phyloP scores from a whole-genome alignment of 2,329 filamentous ascomycete genomes.

The Colletotrichum ledebouriae region DNA sequence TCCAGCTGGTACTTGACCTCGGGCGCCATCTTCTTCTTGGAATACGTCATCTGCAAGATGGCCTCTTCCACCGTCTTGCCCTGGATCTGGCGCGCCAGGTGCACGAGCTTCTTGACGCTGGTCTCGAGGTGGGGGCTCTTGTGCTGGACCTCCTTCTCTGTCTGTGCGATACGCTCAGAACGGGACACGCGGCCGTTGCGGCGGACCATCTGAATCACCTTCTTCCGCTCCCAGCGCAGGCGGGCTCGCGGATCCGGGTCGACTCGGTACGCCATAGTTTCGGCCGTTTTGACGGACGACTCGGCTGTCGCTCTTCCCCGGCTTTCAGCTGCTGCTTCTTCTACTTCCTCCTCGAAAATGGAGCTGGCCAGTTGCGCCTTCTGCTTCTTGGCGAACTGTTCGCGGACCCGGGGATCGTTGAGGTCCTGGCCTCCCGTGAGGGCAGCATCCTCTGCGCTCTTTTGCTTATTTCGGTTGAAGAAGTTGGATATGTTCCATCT shows the following conservation, averaged over 20 bases:
- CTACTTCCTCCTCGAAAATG: constrained; percentile 73
- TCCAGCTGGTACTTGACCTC: constrained; percentile 86
- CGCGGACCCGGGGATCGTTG: constrained; percentile 58
- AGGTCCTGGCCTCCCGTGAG: constrained; percentile 54
- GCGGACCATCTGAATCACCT: constrained; percentile 82
- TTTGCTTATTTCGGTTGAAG: constrained; percentile 48
- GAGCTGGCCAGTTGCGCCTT: constrained; percentile 64
- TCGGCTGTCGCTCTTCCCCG: constrained; percentile 44
- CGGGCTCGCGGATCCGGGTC: constrained; percentile 83
- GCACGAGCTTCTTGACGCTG: constrained; percentile 90
- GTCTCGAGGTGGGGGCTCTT: constrained; percentile 84
- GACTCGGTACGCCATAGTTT: constrained; percentile 72
- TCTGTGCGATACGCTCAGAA: constrained; percentile 75
- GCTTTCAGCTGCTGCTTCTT: constrained; percentile 54
- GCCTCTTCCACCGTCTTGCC: constrained; percentile 97
- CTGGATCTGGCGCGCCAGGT: constrained; percentile 87
- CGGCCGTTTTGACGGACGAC: constrained; percentile 55
- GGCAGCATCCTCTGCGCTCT: constrained; percentile 10
- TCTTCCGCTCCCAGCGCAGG: constrained; percentile 83
- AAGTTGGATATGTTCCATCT: constrained; percentile 58
- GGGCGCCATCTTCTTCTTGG: constrained; percentile 89
- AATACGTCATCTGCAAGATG: constrained; percentile 94
- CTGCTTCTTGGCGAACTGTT: constrained; percentile 54
- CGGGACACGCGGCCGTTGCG: constrained; percentile 75
- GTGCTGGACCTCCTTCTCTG: constrained; percentile 66